Percentiles rank a stretch among this genome's conserved stretches.
Evolutionary conservation across 129 eudicot genomes (phyloP).

Genomic region (Chrysanthemum lavandulifolium): DNA sequence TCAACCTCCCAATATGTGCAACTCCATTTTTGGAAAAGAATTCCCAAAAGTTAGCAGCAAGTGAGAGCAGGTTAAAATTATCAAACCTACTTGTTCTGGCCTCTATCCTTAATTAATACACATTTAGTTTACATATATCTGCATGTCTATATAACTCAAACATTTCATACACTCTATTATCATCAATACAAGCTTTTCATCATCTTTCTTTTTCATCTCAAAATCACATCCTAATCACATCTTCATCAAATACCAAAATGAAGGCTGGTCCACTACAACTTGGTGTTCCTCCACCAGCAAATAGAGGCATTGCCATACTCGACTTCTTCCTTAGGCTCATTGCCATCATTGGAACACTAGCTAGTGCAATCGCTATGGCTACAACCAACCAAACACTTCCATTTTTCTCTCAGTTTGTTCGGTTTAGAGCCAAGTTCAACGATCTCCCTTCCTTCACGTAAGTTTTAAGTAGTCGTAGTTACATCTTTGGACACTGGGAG

Average conservation of each 20-base stretch:
- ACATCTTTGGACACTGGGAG: not conserved
- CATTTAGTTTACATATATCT: not conserved
- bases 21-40: constrained; percentile 17
- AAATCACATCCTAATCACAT: not conserved
- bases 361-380: constrained; percentile 70
- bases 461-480: constrained; percentile 14
- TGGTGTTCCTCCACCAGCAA: constrained; percentile 46
- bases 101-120: not conserved
- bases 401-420: constrained; percentile 46
- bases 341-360: constrained; percentile 47
- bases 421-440: constrained; percentile 49
- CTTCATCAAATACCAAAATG: constrained; percentile 29
- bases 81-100: constrained; percentile 1
- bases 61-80: constrained; percentile 33
- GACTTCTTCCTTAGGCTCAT: constrained; percentile 56
- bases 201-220: not conserved
- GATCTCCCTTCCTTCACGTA: constrained; percentile 76
- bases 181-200: constrained; percentile 1
- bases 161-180: constrained; percentile 26
- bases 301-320: constrained; percentile 45
- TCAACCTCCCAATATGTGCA: constrained; percentile 5
- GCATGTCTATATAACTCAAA: constrained; percentile 25
- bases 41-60: not conserved
- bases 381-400: constrained; percentile 59
- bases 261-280: constrained; percentile 43